Evolutionary conservation across 1,284 basidiomycete species (phyloP).

Genomic region (Sphaerobolus stellatus): DNA sequence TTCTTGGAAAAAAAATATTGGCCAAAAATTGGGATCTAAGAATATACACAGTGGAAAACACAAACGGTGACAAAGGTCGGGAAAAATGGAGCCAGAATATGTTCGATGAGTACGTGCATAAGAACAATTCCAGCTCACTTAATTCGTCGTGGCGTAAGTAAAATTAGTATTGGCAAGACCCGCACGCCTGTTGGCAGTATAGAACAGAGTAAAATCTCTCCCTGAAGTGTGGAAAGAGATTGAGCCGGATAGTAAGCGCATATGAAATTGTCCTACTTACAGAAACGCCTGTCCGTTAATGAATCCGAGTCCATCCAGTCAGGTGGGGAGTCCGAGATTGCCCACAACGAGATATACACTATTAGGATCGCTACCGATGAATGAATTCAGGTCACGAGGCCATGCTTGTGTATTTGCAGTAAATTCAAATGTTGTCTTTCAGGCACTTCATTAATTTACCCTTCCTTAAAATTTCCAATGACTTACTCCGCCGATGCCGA

Average conservation of each 20-base stretch:
- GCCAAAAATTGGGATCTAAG: too few relatives aligned
- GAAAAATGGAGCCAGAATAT: too few relatives aligned
- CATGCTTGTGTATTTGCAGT: conserved; percentile 24
- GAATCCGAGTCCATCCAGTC: conserved; percentile 37
- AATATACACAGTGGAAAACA: too few relatives aligned
- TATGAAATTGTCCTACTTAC: too few relatives aligned
- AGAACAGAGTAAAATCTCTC: conserved; percentile 33
- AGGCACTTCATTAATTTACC: too few relatives aligned
- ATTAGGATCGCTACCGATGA: conserved; percentile 18
- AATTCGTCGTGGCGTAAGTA: conserved; percentile 57
- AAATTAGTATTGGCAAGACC: conserved; percentile 58
- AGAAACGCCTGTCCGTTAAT: conserved; percentile 53
- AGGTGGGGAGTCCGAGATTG: conserved; percentile 28
- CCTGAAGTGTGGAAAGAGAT: too few relatives aligned
- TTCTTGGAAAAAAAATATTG: too few relatives aligned
- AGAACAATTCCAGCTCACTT: too few relatives aligned
- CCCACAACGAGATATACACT: conserved; percentile 21
- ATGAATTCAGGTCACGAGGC: conserved; percentile 20
- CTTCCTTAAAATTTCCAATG: too few relatives aligned
- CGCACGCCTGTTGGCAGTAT: conserved; percentile 52
- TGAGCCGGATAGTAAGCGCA: too few relatives aligned
- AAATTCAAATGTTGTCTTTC: conserved; percentile 21
- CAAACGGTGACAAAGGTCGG: too few relatives aligned
- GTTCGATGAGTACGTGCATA: too few relatives aligned
- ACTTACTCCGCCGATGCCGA: conserved; percentile 17